Evolutionary conservation across 148 eudicot genomes (phyloP).

Genomic region (Beta vulgaris): DNA sequence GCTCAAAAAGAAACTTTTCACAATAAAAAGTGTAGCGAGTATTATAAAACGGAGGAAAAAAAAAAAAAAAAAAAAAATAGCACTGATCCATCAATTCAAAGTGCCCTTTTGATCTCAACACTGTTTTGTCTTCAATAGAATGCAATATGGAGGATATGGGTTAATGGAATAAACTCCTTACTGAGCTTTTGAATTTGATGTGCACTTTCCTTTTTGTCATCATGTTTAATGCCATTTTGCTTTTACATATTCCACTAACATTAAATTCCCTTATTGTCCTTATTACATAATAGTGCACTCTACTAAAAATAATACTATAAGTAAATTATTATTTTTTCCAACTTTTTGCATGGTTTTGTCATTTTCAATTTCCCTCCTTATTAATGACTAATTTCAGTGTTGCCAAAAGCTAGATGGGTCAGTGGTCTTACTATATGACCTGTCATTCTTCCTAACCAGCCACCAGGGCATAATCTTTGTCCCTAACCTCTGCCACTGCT

Average conservation of each 20-base stretch:
- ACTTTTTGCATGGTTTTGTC: not conserved
- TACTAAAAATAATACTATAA: too few species aligned
- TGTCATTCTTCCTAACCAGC: slow-evolving; percentile 10
- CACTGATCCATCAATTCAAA: slow-evolving; percentile 37
- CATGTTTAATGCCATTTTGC: slow-evolving; percentile 27
- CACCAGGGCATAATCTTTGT: slow-evolving; percentile 12
- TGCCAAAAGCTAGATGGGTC: slow-evolving; percentile 2
- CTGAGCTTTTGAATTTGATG: not conserved
- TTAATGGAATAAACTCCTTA: not conserved
- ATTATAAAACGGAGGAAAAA: too few species aligned
- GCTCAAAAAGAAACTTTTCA: too few species aligned
- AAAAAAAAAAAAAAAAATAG: not conserved
- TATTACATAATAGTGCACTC: not conserved
- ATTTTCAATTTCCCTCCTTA: not conserved
- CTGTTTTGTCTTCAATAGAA: slow-evolving; percentile 25
- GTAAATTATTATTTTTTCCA: not conserved
- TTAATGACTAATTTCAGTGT: slow-evolving; percentile 4
- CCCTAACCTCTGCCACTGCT: not conserved
- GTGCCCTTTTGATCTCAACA: slow-evolving; percentile 7
- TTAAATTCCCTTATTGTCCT: not conserved
- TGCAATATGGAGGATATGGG: slow-evolving; percentile 14
- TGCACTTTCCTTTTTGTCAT: slow-evolving; percentile 26
- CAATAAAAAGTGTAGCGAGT: too few species aligned
- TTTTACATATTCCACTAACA: slow-evolving; percentile 21
- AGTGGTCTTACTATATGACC: not conserved